Percentiles rank a stretch among this genome's conserved stretches.
Conservation (phyloP, 345 rosid species). For the Moringa oleifera region DNA sequence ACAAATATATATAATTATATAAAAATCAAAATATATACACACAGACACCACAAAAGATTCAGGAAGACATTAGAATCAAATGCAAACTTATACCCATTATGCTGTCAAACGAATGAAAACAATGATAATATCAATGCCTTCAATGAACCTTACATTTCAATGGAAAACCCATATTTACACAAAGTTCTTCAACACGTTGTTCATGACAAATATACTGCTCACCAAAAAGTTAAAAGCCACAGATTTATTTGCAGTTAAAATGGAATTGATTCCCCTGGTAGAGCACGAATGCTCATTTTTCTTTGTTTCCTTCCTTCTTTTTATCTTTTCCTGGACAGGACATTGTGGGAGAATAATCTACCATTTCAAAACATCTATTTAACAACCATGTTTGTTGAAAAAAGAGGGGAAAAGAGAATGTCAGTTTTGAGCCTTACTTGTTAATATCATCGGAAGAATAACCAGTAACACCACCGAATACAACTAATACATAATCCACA, state of each 20-base stretch:
- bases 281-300: background rate
- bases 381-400: background rate
- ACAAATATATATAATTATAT: background rate
- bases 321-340: background rate
- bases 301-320: background rate
- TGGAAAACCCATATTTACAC: background rate
- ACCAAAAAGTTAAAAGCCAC: too few species aligned
- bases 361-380: background rate
- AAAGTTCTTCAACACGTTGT: background rate
- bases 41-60: too few species aligned
- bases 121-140: too few species aligned
- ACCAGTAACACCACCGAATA: slow-evolving; percentile 98
- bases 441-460: slow-evolving; percentile 99
- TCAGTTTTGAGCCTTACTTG: slow-evolving; percentile 50
- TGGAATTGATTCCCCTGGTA: background rate
- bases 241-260: background rate
- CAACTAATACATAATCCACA: slow-evolving; percentile 92
- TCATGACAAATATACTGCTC: background rate
- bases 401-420: background rate
- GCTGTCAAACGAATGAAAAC: background rate
- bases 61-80: background rate
- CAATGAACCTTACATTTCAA: too few species aligned
- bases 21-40: too few species aligned
- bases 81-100: background rate
- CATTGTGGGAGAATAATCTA: background rate